Evolutionary conservation across 768 basidiomycete species (phyloP).

Genomic region (Russula sp.): DNA sequence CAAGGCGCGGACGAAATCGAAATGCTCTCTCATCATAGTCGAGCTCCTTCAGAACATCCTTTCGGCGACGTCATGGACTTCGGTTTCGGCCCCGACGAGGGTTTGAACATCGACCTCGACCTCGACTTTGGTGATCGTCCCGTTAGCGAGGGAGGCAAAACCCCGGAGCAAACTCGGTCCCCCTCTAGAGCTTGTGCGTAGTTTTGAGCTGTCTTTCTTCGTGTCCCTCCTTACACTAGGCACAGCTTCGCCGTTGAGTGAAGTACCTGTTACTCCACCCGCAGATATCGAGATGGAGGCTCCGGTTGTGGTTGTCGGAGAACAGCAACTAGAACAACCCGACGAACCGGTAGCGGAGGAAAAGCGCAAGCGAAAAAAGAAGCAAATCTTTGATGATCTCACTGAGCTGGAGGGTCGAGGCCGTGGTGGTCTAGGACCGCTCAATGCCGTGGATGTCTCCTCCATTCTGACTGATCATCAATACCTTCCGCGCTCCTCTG

Average conservation of each 20-base stretch:
- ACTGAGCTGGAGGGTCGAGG: constrained; percentile 77
- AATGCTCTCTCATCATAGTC: constrained; percentile 58
- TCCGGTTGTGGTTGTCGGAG: constrained; percentile 48
- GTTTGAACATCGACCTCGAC: constrained; percentile 60
- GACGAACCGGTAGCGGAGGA: constrained; percentile 35
- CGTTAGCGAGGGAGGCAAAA: constrained; percentile 47
- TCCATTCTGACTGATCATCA: constrained; percentile 76
- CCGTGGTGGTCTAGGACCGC: constrained; percentile 50
- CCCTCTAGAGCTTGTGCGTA: constrained; percentile 58
- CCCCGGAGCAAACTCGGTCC: constrained; percentile 61
- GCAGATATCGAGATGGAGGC: constrained; percentile 53
- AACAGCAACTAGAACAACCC: constrained; percentile 40
- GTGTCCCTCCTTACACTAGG: constrained; percentile 19
- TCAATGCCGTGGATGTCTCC: constrained; percentile 55
- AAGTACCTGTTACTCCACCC: constrained; percentile 75
- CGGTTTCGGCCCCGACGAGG: constrained; percentile 46
- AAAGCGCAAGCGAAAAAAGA: constrained; percentile 64
- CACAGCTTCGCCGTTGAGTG: constrained; percentile 72
- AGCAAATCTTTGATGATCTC: constrained; percentile 86
- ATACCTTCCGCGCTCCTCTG: constrained; percentile 79
- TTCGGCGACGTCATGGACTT: constrained; percentile 55
- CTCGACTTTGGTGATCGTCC: constrained; percentile 65
- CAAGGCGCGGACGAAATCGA: constrained; percentile 56
- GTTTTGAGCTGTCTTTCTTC: not conserved
- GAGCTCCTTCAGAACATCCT: constrained; percentile 63